Evolutionary conservation across 257 asterid species (phyloP), one percentile per base, ranked within the genome.

Genomic region (Salvia miltiorrhiza): DNA sequence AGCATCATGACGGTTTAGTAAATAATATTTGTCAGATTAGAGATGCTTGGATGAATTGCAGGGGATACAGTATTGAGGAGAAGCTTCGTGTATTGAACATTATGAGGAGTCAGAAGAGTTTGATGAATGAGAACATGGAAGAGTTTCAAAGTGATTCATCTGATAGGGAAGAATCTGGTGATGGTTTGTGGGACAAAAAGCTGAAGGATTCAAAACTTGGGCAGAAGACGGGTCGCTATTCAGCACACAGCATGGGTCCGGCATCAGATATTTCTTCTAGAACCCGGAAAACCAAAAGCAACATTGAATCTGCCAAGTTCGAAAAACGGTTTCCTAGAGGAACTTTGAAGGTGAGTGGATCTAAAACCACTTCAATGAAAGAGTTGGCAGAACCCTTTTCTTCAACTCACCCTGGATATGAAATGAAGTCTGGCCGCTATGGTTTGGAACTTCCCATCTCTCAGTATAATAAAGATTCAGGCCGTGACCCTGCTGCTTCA

Each of bases 71-170:
- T 71, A 88, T 92, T 59, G 98, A 95, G 65, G 98, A 95, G 86
- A 95, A 89, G 88, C 97, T 91, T 62, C 95, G 85, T 68, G 95
- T 95, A 54, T 78, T 89, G 85, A 94, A 87, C 80, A 95, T 95
- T 52, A 79, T 86, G 95, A 88, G 79, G 79, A 92, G 91, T 69
- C 96, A 88, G 82, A 95, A 89, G 78, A 91, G 96, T 78, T 80
- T 90, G 84, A 91, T 88, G 96, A 81, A 86, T 78, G 99, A 94
- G 81, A 94, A 88, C 80, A 88, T 84, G 88, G 98, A 94, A 78
- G 97, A 86, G 70, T 56, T 83, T 70, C 85, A 73, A 59, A 92
- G 87, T 60, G 97, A 88, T 43, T 83, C 95, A 10, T 92, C 97
- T 55, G 98, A 87, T 55, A 86, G 84, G 78, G 96, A 87, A 64